A percentile compares a stretch with the other conserved stretches of the same genome.
These are phyloP conservation scores for Musa schizocarpa DNA, from an alignment of 176 grass and related monocot species.

Conservation along the genomic window DNA sequence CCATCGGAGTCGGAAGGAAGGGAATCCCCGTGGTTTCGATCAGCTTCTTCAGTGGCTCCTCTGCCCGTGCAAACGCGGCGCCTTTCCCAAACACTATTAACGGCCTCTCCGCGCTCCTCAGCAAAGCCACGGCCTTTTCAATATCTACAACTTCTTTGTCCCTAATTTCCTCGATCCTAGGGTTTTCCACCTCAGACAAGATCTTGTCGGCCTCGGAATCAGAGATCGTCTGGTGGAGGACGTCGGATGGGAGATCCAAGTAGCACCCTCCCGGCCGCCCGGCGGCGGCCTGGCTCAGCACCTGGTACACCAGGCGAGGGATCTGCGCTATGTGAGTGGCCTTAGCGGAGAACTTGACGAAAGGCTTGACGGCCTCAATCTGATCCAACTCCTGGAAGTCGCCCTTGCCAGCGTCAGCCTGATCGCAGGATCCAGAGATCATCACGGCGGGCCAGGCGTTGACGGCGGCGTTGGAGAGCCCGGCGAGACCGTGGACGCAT, in stretches of 20 bases:
- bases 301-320: slow-evolving; percentile 60
- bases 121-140: slow-evolving; percentile 39
- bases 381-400: slow-evolving; percentile 98
- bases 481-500: slow-evolving; percentile 78
- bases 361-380: slow-evolving; percentile 64
- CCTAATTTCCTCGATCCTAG: slow-evolving; percentile 22
- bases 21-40: slow-evolving; percentile 76
- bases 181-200: slow-evolving; percentile 23
- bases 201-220: slow-evolving; percentile 46
- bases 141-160: slow-evolving; percentile 21
- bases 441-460: slow-evolving; percentile 84
- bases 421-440: slow-evolving; percentile 82
- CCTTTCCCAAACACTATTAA: slow-evolving; percentile 81
- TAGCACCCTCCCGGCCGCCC: slow-evolving; percentile 76
- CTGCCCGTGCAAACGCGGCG: slow-evolving; percentile 56
- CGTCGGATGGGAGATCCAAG: slow-evolving; percentile 78
- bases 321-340: slow-evolving; percentile 54
- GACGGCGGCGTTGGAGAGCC: slow-evolving; percentile 70
- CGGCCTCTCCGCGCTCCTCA: slow-evolving; percentile 60
- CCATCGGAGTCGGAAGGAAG: slow-evolving; percentile 92
- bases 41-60: slow-evolving; percentile 57
- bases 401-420: slow-evolving; percentile 59
- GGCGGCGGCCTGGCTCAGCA: slow-evolving; percentile 40
- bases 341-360: slow-evolving; percentile 71
- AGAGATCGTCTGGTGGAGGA: slow-evolving; percentile 76